Evolutionary conservation across 139 green algal species (phyloP), one percentile per base, ranked within the genome.

Genomic region (Micractinium sp.): DNA sequence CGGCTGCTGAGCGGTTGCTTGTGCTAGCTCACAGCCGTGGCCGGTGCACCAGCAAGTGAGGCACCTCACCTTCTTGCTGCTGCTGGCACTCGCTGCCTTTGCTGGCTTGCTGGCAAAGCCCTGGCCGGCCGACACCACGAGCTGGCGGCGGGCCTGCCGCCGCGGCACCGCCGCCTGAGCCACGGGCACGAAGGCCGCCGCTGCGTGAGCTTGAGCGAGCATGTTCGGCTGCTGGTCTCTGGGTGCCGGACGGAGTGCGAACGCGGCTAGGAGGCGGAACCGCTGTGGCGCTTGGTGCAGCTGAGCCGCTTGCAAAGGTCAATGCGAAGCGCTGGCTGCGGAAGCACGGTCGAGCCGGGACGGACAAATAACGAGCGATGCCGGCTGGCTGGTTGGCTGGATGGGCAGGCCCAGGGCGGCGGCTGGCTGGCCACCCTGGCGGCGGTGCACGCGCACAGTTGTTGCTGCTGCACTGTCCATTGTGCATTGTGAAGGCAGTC

Each of bases 61-160:
- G 60, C 63, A 71, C 63, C 63, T 22, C 41, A 84, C 78, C 83
- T 87, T 87, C 38, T 87, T 87, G 83, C 31, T 81, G 67, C 66
- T 66, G 66, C 27, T 22, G 38, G 33, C n/a, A 16, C 31, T 15
- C 1, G 22, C 18, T 13, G 83, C 16, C 63, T 87, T 87, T 29
- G 66, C 27, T 33, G 56, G 56, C 66, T 75, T 66, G 66, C 38
- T 47, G 67, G 63, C 83, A 81, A 87, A 87, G 66, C 83, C 83
- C 67, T 79, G 67, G 12, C 83, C 41, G 1, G 83, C 83, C 7
- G 67, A 67, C 29, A 87, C 83, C 7, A 79, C 38, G 7, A 80
- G 83, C 29, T 66, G 67, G 33, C 67, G 83, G 66, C 66, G 83
- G 63, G 29, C 23, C 1, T n/a, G 82, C 61, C 61, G 82, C 35